Base-by-base conservation (phyloP, 805 yeast genomes). In the Wickerhamiella shivajii region DNA sequence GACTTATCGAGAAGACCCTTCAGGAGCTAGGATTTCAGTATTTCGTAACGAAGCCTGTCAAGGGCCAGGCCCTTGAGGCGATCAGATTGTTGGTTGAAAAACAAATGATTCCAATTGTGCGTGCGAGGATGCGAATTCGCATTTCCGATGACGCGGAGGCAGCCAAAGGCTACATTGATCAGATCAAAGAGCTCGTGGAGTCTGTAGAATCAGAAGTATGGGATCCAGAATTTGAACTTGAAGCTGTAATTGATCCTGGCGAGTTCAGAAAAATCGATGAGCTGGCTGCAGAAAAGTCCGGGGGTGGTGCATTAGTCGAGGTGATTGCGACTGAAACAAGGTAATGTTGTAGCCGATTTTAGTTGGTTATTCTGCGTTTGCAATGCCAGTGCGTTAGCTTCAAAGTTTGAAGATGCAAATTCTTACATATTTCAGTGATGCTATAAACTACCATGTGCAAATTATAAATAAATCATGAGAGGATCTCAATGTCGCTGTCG, bases 101-200 rank as follows among this genome's bases (percentile, higher is more conserved):
- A 43, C 97, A 90, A 55, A 61, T 84, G 20, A 77, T 90, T 18
- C 97, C 97, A 7, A 85, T 90, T 37, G 93, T 83, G 0, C 66
- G 98, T 44, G 97, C 97, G 0, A 76, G 77, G 47, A 90, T 90
- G 98, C 74, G 81, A 56, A 67, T 90, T 24, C 72, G 74, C 43
- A 56, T 79, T 29, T 48, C 45, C 12, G 62, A 65, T 16, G 60
- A 66, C 6, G 68, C 75, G 41, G 72, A 68, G 3, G 13, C 22
- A 13, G 67, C 69, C 11, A 63, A 64, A 31, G 55, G 55, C 29
- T 50, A 63, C 29, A 50, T 54, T 6, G 71, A 65, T 15, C 56
- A 57, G 27, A 40, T 72, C 11, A 60, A 57, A 28, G 56, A 56
- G 2, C 42, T 67, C 25, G 50, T 69, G 18, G 67, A 59, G 5